Conservation (phyloP, 345 rosid species). For the Pistacia vera region DNA sequence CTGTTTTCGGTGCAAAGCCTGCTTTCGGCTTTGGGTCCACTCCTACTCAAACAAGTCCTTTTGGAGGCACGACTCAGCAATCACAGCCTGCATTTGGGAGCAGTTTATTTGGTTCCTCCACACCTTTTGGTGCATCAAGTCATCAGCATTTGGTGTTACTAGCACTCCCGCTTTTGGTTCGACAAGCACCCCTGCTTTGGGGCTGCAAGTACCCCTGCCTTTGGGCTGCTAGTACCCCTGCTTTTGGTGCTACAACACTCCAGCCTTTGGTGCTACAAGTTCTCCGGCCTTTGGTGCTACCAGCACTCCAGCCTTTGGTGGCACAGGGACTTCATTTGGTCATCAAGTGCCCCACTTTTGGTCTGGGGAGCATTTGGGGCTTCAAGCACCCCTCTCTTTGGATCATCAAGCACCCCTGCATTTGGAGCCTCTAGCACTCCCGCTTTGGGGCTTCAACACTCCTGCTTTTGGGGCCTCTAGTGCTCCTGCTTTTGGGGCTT, state of each 20-base stretch:
- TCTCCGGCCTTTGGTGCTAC: no score
- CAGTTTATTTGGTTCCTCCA: constrained; percentile 62
- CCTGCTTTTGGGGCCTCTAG: constrained; percentile 55
- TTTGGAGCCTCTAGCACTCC: constrained; percentile 51
- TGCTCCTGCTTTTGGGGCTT: constrained; percentile 57
- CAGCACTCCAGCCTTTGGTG: constrained; percentile 44
- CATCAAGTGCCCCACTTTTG: constrained; percentile 47
- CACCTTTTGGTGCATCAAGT: constrained; percentile 67
- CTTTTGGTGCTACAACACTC: constrained; percentile 48
- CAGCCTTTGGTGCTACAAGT: constrained; percentile 46
- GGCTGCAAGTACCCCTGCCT: constrained; percentile 42
- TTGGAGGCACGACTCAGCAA: constrained; percentile 65
- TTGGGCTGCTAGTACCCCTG: constrained; percentile 51
- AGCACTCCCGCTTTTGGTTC: constrained; percentile 63
- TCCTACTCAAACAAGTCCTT: constrained; percentile 57
- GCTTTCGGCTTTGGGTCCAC: constrained; percentile 79
- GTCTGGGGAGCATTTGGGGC: constrained; percentile 49
- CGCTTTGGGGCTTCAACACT: constrained; percentile 41
- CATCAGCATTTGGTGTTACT: constrained; percentile 61
- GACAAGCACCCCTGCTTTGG: constrained; percentile 50
- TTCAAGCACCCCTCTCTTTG: constrained; percentile 47
- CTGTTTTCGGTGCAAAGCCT: constrained; percentile 77
- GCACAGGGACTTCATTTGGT: constrained; percentile 44
- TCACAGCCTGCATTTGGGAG: constrained; percentile 77
- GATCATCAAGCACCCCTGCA: constrained; percentile 32